These are phyloP conservation scores for Chenopodium suecicum DNA, from an alignment of 148 eudicot genomes.

Conservation along the genomic window DNA sequence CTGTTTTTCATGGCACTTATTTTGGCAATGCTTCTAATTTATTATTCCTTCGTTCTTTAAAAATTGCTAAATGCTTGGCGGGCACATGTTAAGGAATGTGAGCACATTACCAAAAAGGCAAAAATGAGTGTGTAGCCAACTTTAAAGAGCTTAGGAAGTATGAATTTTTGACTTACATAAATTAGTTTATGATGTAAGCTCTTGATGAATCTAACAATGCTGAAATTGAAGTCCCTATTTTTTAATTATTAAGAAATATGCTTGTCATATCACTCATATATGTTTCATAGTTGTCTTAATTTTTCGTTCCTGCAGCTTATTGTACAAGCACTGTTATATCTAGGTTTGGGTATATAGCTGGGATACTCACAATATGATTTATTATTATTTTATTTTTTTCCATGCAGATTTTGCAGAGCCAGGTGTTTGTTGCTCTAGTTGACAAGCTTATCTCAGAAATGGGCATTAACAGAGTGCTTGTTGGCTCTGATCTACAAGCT, in stretches of 20 bases:
- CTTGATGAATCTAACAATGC: neutral
- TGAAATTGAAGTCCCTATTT: neutral
- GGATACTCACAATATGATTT: neutral
- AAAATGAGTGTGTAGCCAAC: too few relatives aligned
- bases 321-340: neutral
- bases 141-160: too few relatives aligned
- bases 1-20: neutral
- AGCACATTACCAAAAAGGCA: too few relatives aligned
- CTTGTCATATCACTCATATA: neutral
- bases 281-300: neutral
- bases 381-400: neutral
- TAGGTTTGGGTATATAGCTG: neutral
- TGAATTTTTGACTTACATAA: neutral
- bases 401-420: slow-evolving; percentile 51
- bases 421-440: slow-evolving; percentile 54
- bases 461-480: slow-evolving; percentile 57
- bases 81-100: too few relatives aligned
- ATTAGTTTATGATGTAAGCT: neutral
- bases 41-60: too few relatives aligned
- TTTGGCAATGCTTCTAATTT: neutral
- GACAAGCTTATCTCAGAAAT: slow-evolving; percentile 67
- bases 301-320: neutral
- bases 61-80: too few relatives aligned
- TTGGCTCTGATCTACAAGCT: slow-evolving; percentile 33
- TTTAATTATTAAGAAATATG: neutral